A percentile compares a stretch with the other conserved stretches of the same genome.
Conservation (phyloP, 2,329 filamentous ascomycete genomes). For the Colletotrichum sp. region DNA sequence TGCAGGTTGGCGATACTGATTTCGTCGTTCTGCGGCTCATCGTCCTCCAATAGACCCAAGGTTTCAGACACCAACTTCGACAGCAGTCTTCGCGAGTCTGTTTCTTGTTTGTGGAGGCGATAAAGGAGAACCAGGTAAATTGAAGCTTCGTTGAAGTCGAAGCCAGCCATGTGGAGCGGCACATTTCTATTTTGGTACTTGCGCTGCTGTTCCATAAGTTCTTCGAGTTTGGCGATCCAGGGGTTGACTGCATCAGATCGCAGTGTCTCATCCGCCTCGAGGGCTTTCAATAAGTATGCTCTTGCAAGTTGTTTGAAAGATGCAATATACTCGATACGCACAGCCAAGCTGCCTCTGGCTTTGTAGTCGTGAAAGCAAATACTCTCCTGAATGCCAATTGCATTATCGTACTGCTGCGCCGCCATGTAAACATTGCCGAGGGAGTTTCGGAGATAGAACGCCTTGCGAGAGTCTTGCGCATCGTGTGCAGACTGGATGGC, state of each 20-base stretch:
- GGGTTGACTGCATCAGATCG: slow-evolving; percentile 27
- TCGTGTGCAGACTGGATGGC: slow-evolving; percentile 37
- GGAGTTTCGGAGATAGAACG: slow-evolving; percentile 41
- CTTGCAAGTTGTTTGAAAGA: slow-evolving; percentile 44
- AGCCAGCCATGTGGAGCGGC: slow-evolving; percentile 43
- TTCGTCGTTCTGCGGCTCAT: slow-evolving; percentile 45
- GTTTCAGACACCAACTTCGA: slow-evolving; percentile 39
- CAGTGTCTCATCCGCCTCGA: slow-evolving; percentile 5
- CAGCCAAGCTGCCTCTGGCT: slow-evolving; percentile 42
- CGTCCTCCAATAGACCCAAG: slow-evolving; percentile 41
- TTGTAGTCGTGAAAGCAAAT: slow-evolving; percentile 42
- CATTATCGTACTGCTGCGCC: slow-evolving; percentile 35
- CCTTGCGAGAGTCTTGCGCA: slow-evolving; percentile 39
- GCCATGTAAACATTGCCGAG: slow-evolving; percentile 40
- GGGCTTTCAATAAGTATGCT: slow-evolving; percentile 31
- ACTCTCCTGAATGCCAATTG: slow-evolving; percentile 38
- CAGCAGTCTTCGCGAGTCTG: slow-evolving; percentile 33
- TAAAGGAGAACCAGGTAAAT: slow-evolving; percentile 45
- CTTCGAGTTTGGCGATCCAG: slow-evolving; percentile 40
- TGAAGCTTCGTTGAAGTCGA: slow-evolving; percentile 45
- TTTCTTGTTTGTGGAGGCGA: slow-evolving; percentile 31
- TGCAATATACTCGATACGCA: slow-evolving; percentile 41
- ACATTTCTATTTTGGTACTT: slow-evolving; percentile 43
- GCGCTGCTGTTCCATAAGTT: slow-evolving; percentile 39
- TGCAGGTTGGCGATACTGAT: slow-evolving; percentile 47